Percentiles rank a stretch among this genome's conserved stretches.
Evolutionary conservation across 2,329 filamentous ascomycete species (phyloP).

Genomic region (Exophiala sp.): DNA sequence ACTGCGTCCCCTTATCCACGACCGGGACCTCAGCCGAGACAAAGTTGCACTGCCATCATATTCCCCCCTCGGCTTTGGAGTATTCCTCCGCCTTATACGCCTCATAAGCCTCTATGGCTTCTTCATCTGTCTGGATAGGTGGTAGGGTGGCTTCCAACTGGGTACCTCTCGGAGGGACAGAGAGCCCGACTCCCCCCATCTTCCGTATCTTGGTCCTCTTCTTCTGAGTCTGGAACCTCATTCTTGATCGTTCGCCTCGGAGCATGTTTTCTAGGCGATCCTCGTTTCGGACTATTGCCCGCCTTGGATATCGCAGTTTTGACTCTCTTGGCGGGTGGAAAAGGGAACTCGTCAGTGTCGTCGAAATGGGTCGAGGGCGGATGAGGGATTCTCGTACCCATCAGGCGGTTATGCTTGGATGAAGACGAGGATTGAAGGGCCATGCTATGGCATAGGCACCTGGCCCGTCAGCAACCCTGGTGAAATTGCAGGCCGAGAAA

Average conservation of each 20-base stretch:
- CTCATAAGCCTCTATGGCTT: slow-evolving; percentile 77
- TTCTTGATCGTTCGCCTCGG: slow-evolving; percentile 18
- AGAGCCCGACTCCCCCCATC: slow-evolving; percentile 30
- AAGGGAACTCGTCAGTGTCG: slow-evolving; percentile 29
- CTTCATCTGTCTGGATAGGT: slow-evolving; percentile 57
- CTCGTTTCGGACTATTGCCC: slow-evolving; percentile 15
- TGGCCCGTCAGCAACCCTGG: background rate
- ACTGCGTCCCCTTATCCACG: slow-evolving; percentile 69
- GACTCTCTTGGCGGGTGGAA: slow-evolving; percentile 28
- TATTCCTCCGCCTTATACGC: slow-evolving; percentile 55
- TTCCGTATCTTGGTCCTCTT: slow-evolving; percentile 35
- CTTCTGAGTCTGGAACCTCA: slow-evolving; percentile 39
- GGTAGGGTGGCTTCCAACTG: slow-evolving; percentile 68
- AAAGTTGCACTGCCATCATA: slow-evolving; percentile 39
- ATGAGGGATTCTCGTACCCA: slow-evolving; percentile 30
- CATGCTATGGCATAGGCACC: slow-evolving; percentile 6
- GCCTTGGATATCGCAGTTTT: slow-evolving; percentile 18
- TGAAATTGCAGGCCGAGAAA: background rate
- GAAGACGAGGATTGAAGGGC: slow-evolving; percentile 15
- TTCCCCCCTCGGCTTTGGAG: slow-evolving; percentile 5
- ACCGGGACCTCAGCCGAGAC: slow-evolving; percentile 50
- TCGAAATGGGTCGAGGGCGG: slow-evolving; percentile 31
- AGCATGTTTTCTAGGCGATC: slow-evolving; percentile 12
- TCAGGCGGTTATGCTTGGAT: slow-evolving; percentile 28
- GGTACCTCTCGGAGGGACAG: slow-evolving; percentile 45